Base-by-base conservation (phyloP, 2,329 filamentous ascomycete species). In the Davidsoniella neocaledoniae region DNA sequence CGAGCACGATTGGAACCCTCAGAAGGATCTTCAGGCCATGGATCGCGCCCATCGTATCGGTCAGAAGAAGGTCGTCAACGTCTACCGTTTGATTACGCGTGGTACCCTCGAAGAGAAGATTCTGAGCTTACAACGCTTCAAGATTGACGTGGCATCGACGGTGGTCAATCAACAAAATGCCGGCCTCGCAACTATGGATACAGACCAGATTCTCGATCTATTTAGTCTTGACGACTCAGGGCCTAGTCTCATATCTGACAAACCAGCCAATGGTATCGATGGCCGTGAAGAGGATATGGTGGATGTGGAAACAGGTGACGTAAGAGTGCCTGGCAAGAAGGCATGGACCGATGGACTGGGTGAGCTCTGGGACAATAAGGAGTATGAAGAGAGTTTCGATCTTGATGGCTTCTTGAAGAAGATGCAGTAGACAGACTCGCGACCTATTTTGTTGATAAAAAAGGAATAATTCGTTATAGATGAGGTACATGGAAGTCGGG, bases 141-240 rank as follows among this genome's bases (percentile, higher is more conserved):
- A 98, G 72, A 94, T 98, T 60, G 91, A 98, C 64, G 88, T 98
- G 17, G 93, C 91, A 40, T 93, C 84, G 47, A 98, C 93, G 0
- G 91, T 98, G 5, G 93, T 98, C 56, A 98, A 98, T 63, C 91
- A 98, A 66, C 91, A 98, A 67, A 98, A 98, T 58, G 90, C 91
- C 1, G 91, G 91, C 1, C 68, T 98, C 1, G 82, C 72, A 46
- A 93, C 87, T 12, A 98, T 98, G 91, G 90, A 96, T 64, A 98
- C 93, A 38, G 91, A 96, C 60, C 88, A 98, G 65, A 94, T 98
- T 53, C 76, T 98, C 2, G 91, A 98, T 60, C 76, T 98, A 43
- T 98, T 98, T 71, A 96, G 83, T 58, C 72, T 98, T 6, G 83
- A 85, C 49, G 86, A 94, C 57, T 74, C 80, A 26, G 83, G 80